These are phyloP conservation scores for Saccharata proteae DNA, from an alignment of 2,329 filamentous ascomycete genomes.

Conservation along the genomic window DNA sequence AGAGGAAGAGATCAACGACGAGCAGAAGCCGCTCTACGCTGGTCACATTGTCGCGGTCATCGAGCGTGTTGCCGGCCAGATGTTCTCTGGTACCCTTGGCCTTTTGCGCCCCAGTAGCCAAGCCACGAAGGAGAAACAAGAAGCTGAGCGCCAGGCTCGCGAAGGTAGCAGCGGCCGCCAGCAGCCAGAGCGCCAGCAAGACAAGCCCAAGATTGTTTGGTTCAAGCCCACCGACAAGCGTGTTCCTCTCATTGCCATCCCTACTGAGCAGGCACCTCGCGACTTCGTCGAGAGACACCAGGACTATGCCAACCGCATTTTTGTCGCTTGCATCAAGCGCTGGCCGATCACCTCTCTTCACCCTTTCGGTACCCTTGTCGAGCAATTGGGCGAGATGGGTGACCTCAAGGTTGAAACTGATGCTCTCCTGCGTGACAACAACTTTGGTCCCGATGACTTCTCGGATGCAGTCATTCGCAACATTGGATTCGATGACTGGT, in stretches of 20 bases:
- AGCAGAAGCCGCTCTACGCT: conserved; percentile 93
- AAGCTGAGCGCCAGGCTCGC: conserved; percentile 84
- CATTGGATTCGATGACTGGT: conserved; percentile 86
- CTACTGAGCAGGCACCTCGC: conserved; percentile 90
- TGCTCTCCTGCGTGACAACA: conserved; percentile 93
- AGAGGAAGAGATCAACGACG: conserved; percentile 97
- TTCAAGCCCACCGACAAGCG: conserved; percentile 99
- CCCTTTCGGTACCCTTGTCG: conserved; percentile 92
- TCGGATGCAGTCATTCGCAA: conserved; percentile 92
- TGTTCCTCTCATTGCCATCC: conserved; percentile 93
- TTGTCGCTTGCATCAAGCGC: conserved; percentile 97
- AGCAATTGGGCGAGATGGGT: conserved; percentile 94
- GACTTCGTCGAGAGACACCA: conserved; percentile 99
- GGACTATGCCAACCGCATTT: conserved; percentile 94
- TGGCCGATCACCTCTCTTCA: conserved; percentile 99
- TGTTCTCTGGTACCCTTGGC: conserved; percentile 96
- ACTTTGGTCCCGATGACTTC: conserved; percentile 95
- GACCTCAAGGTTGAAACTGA: conserved; percentile 97
- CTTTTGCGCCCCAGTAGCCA: conserved; percentile 92
- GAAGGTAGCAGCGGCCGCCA: conserved; percentile 64
- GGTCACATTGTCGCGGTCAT: conserved; percentile 96
- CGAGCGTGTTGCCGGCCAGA: conserved; percentile 92
- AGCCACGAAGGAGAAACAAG: conserved; percentile 98
- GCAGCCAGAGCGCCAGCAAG: conserved; percentile 73
- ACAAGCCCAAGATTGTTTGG: conserved; percentile 99